A percentile compares a stretch with the other conserved stretches of the same genome.
phyloP scores from a whole-genome alignment of 192 early-diverging fungal genomes.

The Coemansia sp. region DNA sequence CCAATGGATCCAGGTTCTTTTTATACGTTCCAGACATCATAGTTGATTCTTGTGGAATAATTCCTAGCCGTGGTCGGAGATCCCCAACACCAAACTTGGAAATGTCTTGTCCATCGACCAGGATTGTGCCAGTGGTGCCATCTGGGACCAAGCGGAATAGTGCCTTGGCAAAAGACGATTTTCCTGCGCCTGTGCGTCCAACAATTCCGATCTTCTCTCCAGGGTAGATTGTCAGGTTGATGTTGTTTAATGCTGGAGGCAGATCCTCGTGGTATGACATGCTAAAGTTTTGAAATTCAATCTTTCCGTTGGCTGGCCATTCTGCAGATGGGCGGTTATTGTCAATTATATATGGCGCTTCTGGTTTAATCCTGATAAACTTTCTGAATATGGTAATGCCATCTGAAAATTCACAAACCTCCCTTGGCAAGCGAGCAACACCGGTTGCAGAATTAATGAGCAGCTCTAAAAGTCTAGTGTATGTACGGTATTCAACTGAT shows the following conservation, averaged over 20 bases:
- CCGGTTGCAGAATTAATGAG: too few relatives aligned
- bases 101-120: constrained; percentile 80
- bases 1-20: constrained; percentile 78
- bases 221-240: constrained; percentile 50
- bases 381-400: constrained; percentile 3
- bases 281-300: constrained; percentile 36
- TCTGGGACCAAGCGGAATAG: constrained; percentile 65
- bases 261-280: constrained; percentile 21
- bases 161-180: constrained; percentile 58
- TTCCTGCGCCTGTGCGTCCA: constrained; percentile 61
- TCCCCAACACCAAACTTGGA: constrained; percentile 64
- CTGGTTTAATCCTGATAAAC: constrained; percentile 1
- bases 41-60: constrained; percentile 70
- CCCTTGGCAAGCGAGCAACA: not conserved
- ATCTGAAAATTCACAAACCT: constrained; percentile 1
- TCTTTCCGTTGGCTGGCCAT: constrained; percentile 24
- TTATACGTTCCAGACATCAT: constrained; percentile 67
- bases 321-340: constrained; percentile 3
- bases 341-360: constrained; percentile 16
- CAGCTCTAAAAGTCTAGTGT: too few relatives aligned
- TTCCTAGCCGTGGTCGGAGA: constrained; percentile 53
- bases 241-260: constrained; percentile 28
- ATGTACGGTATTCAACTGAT: too few relatives aligned
- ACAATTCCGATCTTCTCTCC: constrained; percentile 64
- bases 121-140: constrained; percentile 54